Conservation (phyloP, 1,284 basidiomycete genomes). For the Leccinum colubrinum region DNA sequence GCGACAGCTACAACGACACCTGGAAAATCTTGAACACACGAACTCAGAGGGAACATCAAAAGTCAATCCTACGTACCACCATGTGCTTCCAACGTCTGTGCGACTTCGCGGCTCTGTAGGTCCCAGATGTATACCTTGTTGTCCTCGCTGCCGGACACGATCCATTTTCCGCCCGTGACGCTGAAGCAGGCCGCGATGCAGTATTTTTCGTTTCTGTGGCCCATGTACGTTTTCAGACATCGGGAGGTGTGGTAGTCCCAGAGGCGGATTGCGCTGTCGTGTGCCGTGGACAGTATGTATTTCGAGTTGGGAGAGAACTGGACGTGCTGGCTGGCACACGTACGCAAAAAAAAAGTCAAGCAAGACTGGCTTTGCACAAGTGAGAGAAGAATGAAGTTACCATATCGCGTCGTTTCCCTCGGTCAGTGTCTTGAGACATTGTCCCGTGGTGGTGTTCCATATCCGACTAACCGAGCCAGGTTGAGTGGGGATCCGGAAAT, state of each 20-base stretch:
- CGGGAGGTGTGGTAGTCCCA: conserved; percentile 95
- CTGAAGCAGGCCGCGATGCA: conserved; percentile 80
- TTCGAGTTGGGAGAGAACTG: conserved; percentile 94
- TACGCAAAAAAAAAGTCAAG: neutral
- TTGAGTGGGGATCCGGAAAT: neutral
- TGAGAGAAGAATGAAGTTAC: conserved; percentile 46
- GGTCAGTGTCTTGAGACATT: conserved; percentile 94
- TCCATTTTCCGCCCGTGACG: conserved; percentile 83
- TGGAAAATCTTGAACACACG: conserved; percentile 21
- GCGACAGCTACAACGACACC: conserved; percentile 78
- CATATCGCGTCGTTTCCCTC: conserved; percentile 89
- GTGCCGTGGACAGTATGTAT: conserved; percentile 88
- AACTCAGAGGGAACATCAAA: neutral
- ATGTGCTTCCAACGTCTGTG: conserved; percentile 79
- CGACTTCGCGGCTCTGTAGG: conserved; percentile 80
- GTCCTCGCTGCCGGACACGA: conserved; percentile 91
- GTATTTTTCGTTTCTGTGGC: conserved; percentile 78
- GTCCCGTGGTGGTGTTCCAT: conserved; percentile 92
- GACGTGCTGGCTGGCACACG: conserved; percentile 66
- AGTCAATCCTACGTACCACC: conserved; percentile 44
- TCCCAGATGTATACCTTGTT: conserved; percentile 91
- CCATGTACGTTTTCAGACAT: conserved; percentile 88
- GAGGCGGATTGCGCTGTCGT: conserved; percentile 88
- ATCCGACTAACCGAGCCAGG: conserved; percentile 62
- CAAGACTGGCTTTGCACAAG: neutral